These are phyloP conservation scores for Lactarius trivialis DNA, from an alignment of 768 basidiomycete species.

Conservation along the genomic window DNA sequence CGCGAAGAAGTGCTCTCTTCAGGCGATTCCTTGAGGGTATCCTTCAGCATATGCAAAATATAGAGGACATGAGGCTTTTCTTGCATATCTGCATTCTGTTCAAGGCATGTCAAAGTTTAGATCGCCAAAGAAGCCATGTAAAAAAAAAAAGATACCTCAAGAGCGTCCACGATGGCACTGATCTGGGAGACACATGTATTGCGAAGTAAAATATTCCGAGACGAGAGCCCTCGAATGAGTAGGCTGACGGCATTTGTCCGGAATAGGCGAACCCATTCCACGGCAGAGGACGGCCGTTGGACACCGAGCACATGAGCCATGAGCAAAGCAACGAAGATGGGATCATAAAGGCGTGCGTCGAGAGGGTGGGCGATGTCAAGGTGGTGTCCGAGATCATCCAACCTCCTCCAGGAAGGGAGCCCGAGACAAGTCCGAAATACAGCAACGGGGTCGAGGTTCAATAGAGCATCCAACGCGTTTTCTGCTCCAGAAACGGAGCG, in stretches of 20 bases:
- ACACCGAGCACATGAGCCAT: conserved; percentile 60
- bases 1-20: conserved; percentile 39
- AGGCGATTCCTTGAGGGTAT: conserved; percentile 43
- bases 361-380: conserved; percentile 24
- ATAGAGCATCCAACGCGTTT: conserved; percentile 56
- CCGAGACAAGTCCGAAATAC: conserved; percentile 65
- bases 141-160: conserved; percentile 48
- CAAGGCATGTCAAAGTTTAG: conserved; percentile 28
- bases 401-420: conserved; percentile 60
- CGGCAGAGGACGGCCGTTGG: conserved; percentile 46
- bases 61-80: conserved; percentile 71
- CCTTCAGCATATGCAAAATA: conserved; percentile 59
- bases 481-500: conserved; percentile 42
- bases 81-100: conserved; percentile 57
- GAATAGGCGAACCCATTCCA: conserved; percentile 84
- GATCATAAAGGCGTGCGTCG: conserved; percentile 62
- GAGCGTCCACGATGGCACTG: conserved; percentile 47
- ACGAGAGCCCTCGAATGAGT: conserved; percentile 64
- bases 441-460: conserved; percentile 57
- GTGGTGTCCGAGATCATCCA: conserved; percentile 34
- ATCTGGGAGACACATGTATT: conserved; percentile 56
- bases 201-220: conserved; percentile 54
- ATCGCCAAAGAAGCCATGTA: neutral
- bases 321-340: conserved; percentile 65
- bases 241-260: conserved; percentile 73